Conservation (phyloP, 2,329 filamentous ascomycete species). For the Alternaria novae-zelandiae region DNA sequence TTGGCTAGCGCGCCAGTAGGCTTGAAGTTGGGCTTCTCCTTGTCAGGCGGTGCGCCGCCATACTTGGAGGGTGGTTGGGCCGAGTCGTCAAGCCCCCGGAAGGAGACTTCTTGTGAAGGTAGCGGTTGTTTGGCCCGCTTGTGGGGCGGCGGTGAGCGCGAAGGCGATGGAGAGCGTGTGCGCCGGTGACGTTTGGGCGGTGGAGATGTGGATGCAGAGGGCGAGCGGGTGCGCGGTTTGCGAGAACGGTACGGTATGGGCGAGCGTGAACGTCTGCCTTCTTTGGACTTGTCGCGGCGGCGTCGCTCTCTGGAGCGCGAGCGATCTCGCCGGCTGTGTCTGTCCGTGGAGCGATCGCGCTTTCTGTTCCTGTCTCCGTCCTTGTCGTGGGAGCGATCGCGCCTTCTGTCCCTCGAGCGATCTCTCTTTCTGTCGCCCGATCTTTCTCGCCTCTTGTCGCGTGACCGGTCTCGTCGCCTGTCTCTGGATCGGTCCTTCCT, state of each 20-base stretch:
- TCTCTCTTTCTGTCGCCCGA: slow-evolving; percentile 15
- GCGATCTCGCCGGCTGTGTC: slow-evolving; percentile 15
- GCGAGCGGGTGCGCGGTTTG: slow-evolving; percentile 34
- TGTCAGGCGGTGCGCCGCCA: slow-evolving; percentile 57
- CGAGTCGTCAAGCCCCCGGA: slow-evolving; percentile 45
- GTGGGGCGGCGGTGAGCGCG: slow-evolving; percentile 53
- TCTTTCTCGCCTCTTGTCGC: slow-evolving; percentile 18
- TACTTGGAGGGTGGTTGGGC: slow-evolving; percentile 38
- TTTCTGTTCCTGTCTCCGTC: slow-evolving; percentile 22
- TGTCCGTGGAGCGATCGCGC: slow-evolving; percentile 26
- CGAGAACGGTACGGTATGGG: slow-evolving; percentile 31
- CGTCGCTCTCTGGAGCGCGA: slow-evolving; percentile 26
- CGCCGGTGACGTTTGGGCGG: slow-evolving; percentile 45
- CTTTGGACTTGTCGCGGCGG: slow-evolving; percentile 19
- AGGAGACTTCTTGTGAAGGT: slow-evolving; percentile 56
- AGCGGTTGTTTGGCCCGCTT: slow-evolving; percentile 52
- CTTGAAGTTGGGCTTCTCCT: slow-evolving; percentile 88
- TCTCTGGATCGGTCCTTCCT: slow-evolving; percentile 16
- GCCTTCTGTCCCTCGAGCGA: slow-evolving; percentile 23
- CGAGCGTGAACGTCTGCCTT: slow-evolving; percentile 31
- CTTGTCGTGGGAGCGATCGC: slow-evolving; percentile 25
- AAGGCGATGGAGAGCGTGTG: slow-evolving; percentile 34
- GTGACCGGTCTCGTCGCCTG: slow-evolving; percentile 24
- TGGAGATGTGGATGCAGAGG: slow-evolving; percentile 33
- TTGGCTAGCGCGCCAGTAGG: slow-evolving; percentile 83